These are phyloP conservation scores for Harringtonia aguacate DNA, from an alignment of 2,329 filamentous ascomycete genomes.

Conservation along the genomic window DNA sequence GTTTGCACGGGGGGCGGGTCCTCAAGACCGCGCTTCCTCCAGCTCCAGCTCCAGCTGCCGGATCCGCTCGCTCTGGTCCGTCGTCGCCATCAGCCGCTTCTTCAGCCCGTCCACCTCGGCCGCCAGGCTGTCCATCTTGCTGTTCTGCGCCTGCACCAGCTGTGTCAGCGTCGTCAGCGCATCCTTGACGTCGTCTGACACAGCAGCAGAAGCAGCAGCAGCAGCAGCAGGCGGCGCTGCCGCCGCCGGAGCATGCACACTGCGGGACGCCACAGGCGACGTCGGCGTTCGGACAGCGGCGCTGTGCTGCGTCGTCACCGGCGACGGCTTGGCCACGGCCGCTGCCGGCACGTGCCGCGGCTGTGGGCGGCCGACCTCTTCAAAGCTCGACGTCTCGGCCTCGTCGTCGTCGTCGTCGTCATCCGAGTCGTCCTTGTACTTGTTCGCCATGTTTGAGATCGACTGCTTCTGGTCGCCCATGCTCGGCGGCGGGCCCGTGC, in stretches of 20 bases:
- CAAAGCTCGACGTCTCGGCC: constrained; percentile 68
- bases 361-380: constrained; percentile 68
- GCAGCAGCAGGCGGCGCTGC: constrained; percentile 51
- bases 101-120: constrained; percentile 73
- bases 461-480: constrained; percentile 81
- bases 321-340: constrained; percentile 24
- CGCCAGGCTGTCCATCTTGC: constrained; percentile 61
- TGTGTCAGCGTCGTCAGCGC: constrained; percentile 61
- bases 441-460: constrained; percentile 74
- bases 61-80: constrained; percentile 58
- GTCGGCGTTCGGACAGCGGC: constrained; percentile 20
- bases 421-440: constrained; percentile 65
- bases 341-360: constrained; percentile 37
- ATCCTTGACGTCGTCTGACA: constrained; percentile 2
- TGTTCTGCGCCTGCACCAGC: constrained; percentile 64
- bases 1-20: too few species aligned
- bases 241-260: constrained; percentile 16
- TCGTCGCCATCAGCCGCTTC: constrained; percentile 55
- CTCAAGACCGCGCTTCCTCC: constrained; percentile 49
- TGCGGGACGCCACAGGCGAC: constrained; percentile 17
- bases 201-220: constrained; percentile 61
- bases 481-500: constrained; percentile 48
- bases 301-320: constrained; percentile 25
- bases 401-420: constrained; percentile 44
- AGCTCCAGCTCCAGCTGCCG: constrained; percentile 57